Evolutionary conservation across 108 stramenopile genomes (phyloP), one percentile per base, ranked within the genome.

Genomic region (Stephanodiscus triporus): DNA sequence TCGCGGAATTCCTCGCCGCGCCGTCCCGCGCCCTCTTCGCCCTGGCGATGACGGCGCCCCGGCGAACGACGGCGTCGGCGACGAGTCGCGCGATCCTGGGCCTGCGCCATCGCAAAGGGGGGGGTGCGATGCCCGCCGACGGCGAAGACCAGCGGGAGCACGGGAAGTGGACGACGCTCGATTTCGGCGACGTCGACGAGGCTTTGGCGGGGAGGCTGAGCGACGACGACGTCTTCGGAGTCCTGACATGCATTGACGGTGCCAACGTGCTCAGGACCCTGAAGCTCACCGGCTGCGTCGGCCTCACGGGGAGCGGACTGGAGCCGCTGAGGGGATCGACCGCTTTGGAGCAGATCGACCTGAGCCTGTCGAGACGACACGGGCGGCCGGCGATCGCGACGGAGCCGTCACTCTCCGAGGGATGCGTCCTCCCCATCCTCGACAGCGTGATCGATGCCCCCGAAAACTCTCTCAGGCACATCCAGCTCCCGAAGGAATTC

Each of bases 251-350:
- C 27, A 32, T 64, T 14, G 47, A 65, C 57, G 54, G 56, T 2
- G 32, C 16, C 0, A 11, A 19, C 14, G 36, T 6, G 9, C 29
- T 65, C 6, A 59, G 6, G 36, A 37, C 9, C 6, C 4, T 75
- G n/a, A 57, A 14, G 19, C 56, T 75, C 3, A 22, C 68, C 4
- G 56, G 56, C 9, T 75, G 74, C 23, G 36, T 49, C 38, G 49
- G 37, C 36, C 19, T 75, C 19, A 69, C 68, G 9, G 74, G 74
- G 22, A 34, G 8, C 2, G 74, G 74, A 27, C 57, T 75, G 20
- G 23, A 45, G 8, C 67, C 67, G 22, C 55, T 75, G 2, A 30
- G 30, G 27, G 68, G 57, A 1, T 75, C 74, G 10, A 38, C 16
- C 2, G 57, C 54, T 4, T 14, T 75, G 17, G 48, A 53, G 17